Conservation (phyloP, 768 basidiomycete genomes). For the Mycena metata region DNA sequence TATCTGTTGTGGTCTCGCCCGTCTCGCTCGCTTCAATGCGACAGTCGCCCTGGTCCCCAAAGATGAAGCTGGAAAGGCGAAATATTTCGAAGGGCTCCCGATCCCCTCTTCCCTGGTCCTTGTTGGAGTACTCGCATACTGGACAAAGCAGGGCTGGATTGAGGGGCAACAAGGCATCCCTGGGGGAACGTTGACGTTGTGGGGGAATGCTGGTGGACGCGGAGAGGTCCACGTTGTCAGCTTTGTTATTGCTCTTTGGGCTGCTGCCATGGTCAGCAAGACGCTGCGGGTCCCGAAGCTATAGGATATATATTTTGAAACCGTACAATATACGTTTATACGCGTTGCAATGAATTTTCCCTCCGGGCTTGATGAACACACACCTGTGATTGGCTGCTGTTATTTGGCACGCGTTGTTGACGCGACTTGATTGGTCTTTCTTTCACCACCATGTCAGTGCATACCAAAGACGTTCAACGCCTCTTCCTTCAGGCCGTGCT, state of each 20-base stretch:
- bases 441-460: slow-evolving; percentile 45
- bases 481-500: slow-evolving; percentile 86
- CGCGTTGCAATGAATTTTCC: slow-evolving; percentile 11
- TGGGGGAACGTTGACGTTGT: slow-evolving; percentile 78
- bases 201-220: slow-evolving; percentile 78
- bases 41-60: slow-evolving; percentile 96
- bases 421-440: slow-evolving; percentile 14
- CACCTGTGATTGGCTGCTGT: not conserved
- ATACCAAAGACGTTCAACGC: slow-evolving; percentile 74
- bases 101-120: slow-evolving; percentile 92
- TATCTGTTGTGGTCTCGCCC: slow-evolving; percentile 96
- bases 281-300: slow-evolving; percentile 89
- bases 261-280: slow-evolving; percentile 98
- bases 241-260: slow-evolving; percentile 88
- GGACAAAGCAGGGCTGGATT: slow-evolving; percentile 89
- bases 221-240: slow-evolving; percentile 90
- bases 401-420: slow-evolving; percentile 17
- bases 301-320: slow-evolving; percentile 10
- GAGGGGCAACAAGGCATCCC: slow-evolving; percentile 83
- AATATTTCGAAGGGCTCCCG: slow-evolving; percentile 97
- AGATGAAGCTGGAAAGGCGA: slow-evolving; percentile 86
- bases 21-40: slow-evolving; percentile 98
- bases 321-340: slow-evolving; percentile 10
- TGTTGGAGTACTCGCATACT: slow-evolving; percentile 84
- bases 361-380: not conserved